A percentile compares a stretch with the other conserved stretches of the same genome.
phyloP scores from a whole-genome alignment of 2,329 filamentous ascomycete species.

The Trichoderma koningii region DNA sequence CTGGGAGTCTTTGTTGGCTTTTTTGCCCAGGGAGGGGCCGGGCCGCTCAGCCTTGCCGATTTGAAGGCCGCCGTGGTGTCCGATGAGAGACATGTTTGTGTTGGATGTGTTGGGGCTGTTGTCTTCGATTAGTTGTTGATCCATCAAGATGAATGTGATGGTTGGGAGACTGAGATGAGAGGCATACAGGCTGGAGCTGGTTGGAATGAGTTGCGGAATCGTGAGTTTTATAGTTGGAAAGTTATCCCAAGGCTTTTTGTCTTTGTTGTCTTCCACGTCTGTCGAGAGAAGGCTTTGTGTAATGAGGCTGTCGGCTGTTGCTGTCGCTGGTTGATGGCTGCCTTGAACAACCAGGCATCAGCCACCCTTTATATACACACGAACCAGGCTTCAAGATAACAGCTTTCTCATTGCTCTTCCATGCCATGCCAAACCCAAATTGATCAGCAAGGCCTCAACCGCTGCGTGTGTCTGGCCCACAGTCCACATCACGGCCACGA shows the following conservation, averaged over 20 bases:
- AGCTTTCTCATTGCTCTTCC: neutral
- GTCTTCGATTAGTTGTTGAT: neutral
- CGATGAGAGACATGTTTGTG: conserved; percentile 24
- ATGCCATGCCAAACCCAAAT: neutral
- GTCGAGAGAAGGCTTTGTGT: too few relatives aligned
- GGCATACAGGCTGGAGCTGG: conserved; percentile 1
- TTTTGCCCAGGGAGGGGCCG: conserved; percentile 10
- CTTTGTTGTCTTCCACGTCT: neutral
- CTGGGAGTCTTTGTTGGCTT: conserved; percentile 11
- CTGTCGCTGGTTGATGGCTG: conserved; percentile 19
- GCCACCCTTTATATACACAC: conserved; percentile 23
- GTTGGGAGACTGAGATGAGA: neutral
- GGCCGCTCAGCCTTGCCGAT: conserved; percentile 25
- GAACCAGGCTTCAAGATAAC: neutral
- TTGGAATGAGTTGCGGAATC: neutral
- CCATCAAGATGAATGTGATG: neutral
- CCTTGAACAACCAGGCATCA: conserved; percentile 24
- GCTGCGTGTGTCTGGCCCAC: conserved; percentile 5
- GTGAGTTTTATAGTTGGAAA: neutral
- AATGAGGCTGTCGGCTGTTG: conserved; percentile 6
- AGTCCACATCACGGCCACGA: conserved; percentile 18
- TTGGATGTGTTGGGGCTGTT: conserved; percentile 1
- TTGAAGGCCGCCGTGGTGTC: conserved; percentile 18
- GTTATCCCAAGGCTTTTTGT: neutral
- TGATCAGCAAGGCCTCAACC: neutral